phyloP scores from a whole-genome alignment of 495 filamentous ascomycete species.

The Chaetomium cochliodes region DNA sequence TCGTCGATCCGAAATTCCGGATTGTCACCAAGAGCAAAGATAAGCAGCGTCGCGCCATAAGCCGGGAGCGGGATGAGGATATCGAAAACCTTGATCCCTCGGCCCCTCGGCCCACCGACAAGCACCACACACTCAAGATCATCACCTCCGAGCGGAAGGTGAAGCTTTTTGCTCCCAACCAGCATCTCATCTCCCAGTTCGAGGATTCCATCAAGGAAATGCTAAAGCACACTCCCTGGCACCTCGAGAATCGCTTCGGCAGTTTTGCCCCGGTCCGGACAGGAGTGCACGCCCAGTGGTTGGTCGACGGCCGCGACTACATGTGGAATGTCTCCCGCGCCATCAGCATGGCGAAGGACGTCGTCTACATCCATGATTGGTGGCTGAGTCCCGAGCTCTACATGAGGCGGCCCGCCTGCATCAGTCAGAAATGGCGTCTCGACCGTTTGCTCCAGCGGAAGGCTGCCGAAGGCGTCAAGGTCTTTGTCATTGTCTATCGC shows the following conservation, averaged over 20 bases:
- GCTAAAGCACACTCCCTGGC: slow-evolving; percentile 76
- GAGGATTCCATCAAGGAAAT: slow-evolving; percentile 88
- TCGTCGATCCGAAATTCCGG: slow-evolving; percentile 82
- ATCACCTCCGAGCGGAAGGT: slow-evolving; percentile 85
- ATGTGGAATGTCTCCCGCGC: slow-evolving; percentile 99
- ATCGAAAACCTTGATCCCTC: slow-evolving; percentile 43
- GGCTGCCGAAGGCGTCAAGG: slow-evolving; percentile 90
- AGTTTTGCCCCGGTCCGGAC: slow-evolving; percentile 91
- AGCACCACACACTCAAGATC: slow-evolving; percentile 82
- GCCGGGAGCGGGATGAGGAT: slow-evolving; percentile 43
- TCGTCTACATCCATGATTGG: slow-evolving; percentile 99
- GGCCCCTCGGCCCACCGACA: slow-evolving; percentile 55
- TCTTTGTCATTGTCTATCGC: slow-evolving; percentile 97
- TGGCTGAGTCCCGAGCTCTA: slow-evolving; percentile 97
- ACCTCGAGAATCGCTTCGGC: slow-evolving; percentile 77
- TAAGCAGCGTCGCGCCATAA: slow-evolving; percentile 61
- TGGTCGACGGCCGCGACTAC: slow-evolving; percentile 95
- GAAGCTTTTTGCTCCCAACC: slow-evolving; percentile 88
- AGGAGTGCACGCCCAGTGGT: slow-evolving; percentile 89
- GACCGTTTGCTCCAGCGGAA: slow-evolving; percentile 94
- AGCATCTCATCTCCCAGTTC: slow-evolving; percentile 85
- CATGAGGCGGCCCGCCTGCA: slow-evolving; percentile 89
- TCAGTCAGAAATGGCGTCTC: slow-evolving; percentile 97
- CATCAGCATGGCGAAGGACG: slow-evolving; percentile 96
- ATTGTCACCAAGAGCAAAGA: slow-evolving; percentile 73